phyloP scores from a whole-genome alignment of 2,329 filamentous ascomycete genomes.

The Fonsecaea pedrosoi region DNA sequence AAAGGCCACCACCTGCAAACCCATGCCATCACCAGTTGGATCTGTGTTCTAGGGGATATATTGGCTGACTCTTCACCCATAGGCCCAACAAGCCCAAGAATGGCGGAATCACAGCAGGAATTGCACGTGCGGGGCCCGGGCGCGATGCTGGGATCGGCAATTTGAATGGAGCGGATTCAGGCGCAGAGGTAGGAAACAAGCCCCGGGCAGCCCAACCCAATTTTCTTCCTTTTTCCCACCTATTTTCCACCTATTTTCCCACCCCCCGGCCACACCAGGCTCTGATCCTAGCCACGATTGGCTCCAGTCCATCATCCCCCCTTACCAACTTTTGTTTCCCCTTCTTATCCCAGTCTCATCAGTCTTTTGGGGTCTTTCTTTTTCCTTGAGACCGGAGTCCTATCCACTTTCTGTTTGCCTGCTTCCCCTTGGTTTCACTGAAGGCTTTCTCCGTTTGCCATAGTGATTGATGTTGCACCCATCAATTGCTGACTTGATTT shows the following conservation, averaged over 20 bases:
- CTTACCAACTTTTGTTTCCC: slow-evolving; percentile 8
- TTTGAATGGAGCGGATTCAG: slow-evolving; percentile 36
- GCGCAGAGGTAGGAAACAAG: slow-evolving; percentile 57
- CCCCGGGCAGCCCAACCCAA: slow-evolving; percentile 18
- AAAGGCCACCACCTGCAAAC: neutral
- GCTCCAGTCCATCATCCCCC: slow-evolving; percentile 16
- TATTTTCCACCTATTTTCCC: slow-evolving; percentile 3
- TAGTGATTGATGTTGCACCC: slow-evolving; percentile 31
- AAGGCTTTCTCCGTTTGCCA: neutral
- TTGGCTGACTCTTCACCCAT: slow-evolving; percentile 22
- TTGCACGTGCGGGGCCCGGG: slow-evolving; percentile 40
- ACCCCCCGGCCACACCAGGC: slow-evolving; percentile 3
- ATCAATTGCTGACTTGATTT: slow-evolving; percentile 29
- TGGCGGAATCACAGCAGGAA: slow-evolving; percentile 39
- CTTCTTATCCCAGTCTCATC: slow-evolving; percentile 15
- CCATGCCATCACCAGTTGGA: neutral
- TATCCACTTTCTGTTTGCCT: slow-evolving; percentile 6
- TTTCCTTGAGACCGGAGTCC: slow-evolving; percentile 1
- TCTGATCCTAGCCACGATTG: slow-evolving; percentile 27
- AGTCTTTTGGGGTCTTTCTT: slow-evolving; percentile 10
- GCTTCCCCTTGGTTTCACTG: neutral
- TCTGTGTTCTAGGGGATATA: neutral
- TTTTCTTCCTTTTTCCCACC: slow-evolving; percentile 25
- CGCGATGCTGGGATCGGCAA: slow-evolving; percentile 33
- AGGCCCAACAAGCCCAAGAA: slow-evolving; percentile 42